Conservation (phyloP, 78 protist genomes). For the Dictyostelium intermedium region DNA sequence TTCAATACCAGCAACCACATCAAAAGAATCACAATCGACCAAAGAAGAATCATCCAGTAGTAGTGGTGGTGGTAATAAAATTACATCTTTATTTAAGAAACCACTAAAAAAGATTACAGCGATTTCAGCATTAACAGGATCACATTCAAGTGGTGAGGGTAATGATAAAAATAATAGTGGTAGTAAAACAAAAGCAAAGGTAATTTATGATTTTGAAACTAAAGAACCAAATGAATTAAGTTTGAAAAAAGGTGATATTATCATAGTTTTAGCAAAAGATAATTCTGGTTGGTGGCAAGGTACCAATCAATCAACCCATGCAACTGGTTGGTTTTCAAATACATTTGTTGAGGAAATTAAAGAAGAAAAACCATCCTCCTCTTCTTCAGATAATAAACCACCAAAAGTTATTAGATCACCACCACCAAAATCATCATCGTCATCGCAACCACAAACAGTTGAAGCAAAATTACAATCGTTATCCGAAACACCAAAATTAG, state of each 20-base stretch:
- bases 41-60: not conserved
- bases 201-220: slow-evolving; percentile 35
- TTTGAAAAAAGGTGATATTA: slow-evolving; percentile 59
- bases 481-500: slow-evolving; percentile 58
- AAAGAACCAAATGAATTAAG: slow-evolving; percentile 49
- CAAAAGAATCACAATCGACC: not conserved
- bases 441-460: slow-evolving; percentile 1
- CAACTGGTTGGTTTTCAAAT: slow-evolving; percentile 62
- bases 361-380: not conserved
- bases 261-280: slow-evolving; percentile 33
- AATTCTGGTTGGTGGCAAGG: slow-evolving; percentile 78
- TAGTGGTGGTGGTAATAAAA: not conserved
- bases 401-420: not conserved
- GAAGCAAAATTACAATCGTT: slow-evolving; percentile 25
- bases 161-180: not conserved
- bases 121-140: slow-evolving; percentile 20
- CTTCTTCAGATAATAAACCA: not conserved
- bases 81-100: slow-evolving; percentile 61
- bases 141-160: not conserved
- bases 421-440: slow-evolving; percentile 9
- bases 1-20: not conserved
- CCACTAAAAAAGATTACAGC: slow-evolving; percentile 58
- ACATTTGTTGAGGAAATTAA: slow-evolving; percentile 60
- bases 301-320: slow-evolving; percentile 17
- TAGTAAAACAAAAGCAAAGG: slow-evolving; percentile 23